phyloP scores from a whole-genome alignment of 192 early-diverging fungal species.

The Martensiomyces pterosporus region DNA sequence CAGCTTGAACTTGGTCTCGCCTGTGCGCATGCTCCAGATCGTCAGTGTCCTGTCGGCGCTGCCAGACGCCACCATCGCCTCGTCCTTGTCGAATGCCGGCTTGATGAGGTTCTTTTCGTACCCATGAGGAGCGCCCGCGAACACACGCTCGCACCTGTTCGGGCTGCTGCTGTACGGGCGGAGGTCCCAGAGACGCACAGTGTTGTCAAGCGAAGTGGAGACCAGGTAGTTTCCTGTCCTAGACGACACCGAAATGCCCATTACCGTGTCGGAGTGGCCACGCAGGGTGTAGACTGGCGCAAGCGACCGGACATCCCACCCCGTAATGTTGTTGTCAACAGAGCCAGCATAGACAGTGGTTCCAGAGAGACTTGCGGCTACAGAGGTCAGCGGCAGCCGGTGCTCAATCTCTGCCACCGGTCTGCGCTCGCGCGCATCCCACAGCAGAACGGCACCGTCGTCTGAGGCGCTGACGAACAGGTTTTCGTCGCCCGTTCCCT shows the following conservation, averaged over 20 bases:
- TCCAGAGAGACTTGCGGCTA: conserved; percentile 69
- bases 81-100: conserved; percentile 86
- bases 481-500: conserved; percentile 58
- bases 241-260: conserved; percentile 78
- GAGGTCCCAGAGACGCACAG: conserved; percentile 92
- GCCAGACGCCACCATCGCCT: conserved; percentile 78
- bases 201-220: conserved; percentile 92
- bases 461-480: conserved; percentile 80
- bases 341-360: conserved; percentile 78
- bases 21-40: conserved; percentile 78
- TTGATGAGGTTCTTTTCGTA: conserved; percentile 91
- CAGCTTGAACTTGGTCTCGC: conserved; percentile 86
- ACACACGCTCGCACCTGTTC: conserved; percentile 71
- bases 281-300: conserved; percentile 58
- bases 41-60: conserved; percentile 84
- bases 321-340: conserved; percentile 85
- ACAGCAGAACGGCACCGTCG: conserved; percentile 73
- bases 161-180: conserved; percentile 71
- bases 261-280: conserved; percentile 88
- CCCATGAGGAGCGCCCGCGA: conserved; percentile 88
- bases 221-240: conserved; percentile 76
- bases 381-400: conserved; percentile 71
- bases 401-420: conserved; percentile 58
- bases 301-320: conserved; percentile 86
- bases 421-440: conserved; percentile 67